Evolutionary conservation across 2,329 filamentous ascomycete species (phyloP), one percentile per base, ranked within the genome.

Genomic region (Pseudovirgaria hyperparasitica): DNA sequence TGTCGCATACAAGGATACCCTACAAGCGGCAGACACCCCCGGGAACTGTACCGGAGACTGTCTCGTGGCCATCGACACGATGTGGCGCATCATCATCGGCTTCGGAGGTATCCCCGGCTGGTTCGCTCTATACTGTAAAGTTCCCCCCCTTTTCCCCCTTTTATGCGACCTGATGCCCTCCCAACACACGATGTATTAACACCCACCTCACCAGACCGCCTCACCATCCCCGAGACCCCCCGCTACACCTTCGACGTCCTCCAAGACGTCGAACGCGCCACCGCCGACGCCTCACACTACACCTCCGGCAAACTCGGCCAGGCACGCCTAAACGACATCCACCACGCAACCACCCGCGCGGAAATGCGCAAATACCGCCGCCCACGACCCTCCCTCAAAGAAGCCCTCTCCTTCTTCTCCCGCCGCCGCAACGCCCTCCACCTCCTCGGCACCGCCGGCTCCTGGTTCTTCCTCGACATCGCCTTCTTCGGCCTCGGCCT

Each of bases 381-480:
- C 5, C 45, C 48, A 3, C 37, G 41, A 10, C 46, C 50, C 5
- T 40, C 46, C 3, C 14, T 48, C 7, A 35, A 31, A 22, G 82
- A 92, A 54, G 90, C 90, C 58, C 49, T 61, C 52, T 52, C 52
- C 18, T 76, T 87, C 58, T 87, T 84, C 52, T 50, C 62, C 31
- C 69, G 76, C 45, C 72, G 69, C 63, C 79, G 73, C 58, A 76
- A 87, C 48, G 72, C 67, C 29, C 72, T 75, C 46, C 65, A 85
- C 16, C 68, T 84, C 0, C 60, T 84, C 22, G 80, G 80, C n/a
- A 87, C 81, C 9, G 78, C 81, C 9, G 76, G 77, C 21, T 87
- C 82, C 3, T 92, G 82, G 82, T 87, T 86, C 54, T 48, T 80
- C 55, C 46, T 82, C 28, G 81, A 86, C 45, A 63, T 70, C 21